These are phyloP conservation scores for Leptosphaerulina australis DNA, from an alignment of 2,329 filamentous ascomycete genomes.

Conservation along the genomic window DNA sequence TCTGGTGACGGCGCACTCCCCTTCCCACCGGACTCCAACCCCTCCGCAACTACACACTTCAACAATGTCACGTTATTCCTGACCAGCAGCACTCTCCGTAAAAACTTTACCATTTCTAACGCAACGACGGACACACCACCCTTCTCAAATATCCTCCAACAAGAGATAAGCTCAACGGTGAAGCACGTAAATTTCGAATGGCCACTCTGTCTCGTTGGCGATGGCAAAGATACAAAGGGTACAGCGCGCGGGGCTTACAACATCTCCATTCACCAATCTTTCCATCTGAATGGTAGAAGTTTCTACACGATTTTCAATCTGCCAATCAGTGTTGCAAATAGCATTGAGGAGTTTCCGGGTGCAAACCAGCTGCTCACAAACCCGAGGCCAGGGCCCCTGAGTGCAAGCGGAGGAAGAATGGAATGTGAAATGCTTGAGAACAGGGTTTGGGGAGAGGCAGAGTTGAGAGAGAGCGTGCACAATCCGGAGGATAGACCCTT, in stretches of 20 bases:
- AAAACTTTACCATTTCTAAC: constrained; percentile 73
- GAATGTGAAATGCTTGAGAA: constrained; percentile 40
- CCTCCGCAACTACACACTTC: constrained; percentile 63
- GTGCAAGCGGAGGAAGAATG: constrained; percentile 43
- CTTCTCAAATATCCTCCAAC: constrained; percentile 66
- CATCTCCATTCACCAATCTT: constrained; percentile 74
- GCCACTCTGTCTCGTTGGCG: constrained; percentile 70
- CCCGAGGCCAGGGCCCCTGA: constrained; percentile 43
- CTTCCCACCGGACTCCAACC: constrained; percentile 60
- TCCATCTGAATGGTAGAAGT: constrained; percentile 67
- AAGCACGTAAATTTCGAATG: constrained; percentile 76
- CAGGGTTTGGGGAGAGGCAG: constrained; percentile 30
- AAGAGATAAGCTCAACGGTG: constrained; percentile 70
- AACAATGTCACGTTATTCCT: constrained; percentile 71
- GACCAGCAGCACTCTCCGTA: constrained; percentile 65
- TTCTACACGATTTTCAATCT: constrained; percentile 74
- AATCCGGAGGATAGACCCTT: constrained; percentile 42
- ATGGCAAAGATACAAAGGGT: constrained; percentile 54
- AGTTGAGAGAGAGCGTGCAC: constrained; percentile 39
- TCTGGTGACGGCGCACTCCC: constrained; percentile 68
- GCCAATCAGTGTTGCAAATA: constrained; percentile 71
- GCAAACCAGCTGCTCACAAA: constrained; percentile 41
- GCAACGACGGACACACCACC: constrained; percentile 60
- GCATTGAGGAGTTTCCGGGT: constrained; percentile 54
- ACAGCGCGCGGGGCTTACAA: constrained; percentile 69